These are phyloP conservation scores for Stenocarpella maydis DNA, from an alignment of 2,329 filamentous ascomycete genomes.

Conservation along the genomic window DNA sequence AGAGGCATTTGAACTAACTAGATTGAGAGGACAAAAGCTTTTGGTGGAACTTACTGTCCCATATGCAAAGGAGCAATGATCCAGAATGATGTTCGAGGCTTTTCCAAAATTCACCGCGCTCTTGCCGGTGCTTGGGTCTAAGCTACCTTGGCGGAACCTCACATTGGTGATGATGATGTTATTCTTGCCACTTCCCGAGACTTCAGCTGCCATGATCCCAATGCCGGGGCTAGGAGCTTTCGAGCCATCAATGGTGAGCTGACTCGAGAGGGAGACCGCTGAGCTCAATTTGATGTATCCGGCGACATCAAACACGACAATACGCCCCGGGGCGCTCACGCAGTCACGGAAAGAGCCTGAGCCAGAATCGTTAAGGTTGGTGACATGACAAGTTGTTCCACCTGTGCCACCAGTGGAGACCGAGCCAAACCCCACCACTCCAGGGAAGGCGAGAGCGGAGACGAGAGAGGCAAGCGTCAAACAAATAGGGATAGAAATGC, in stretches of 20 bases:
- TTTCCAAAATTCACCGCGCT: conserved; percentile 53
- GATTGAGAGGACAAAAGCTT: not conserved
- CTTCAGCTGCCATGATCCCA: conserved; percentile 45
- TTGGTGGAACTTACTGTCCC: conserved; percentile 42
- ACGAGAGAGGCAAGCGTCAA: conserved; percentile 8
- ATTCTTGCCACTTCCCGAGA: conserved; percentile 34
- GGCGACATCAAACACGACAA: conserved; percentile 54
- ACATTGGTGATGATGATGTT: conserved; percentile 52
- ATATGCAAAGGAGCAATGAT: conserved; percentile 53
- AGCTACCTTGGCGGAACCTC: conserved; percentile 52
- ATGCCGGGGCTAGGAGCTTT: conserved; percentile 50
- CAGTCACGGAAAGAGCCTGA: conserved; percentile 57
- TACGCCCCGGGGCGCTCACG: conserved; percentile 52
- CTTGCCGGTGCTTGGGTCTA: conserved; percentile 49
- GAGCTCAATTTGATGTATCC: conserved; percentile 54
- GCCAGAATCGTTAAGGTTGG: conserved; percentile 54
- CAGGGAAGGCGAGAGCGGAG: conserved; percentile 49
- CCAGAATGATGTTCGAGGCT: conserved; percentile 54
- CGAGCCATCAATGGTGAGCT: conserved; percentile 55
- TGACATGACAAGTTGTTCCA: conserved; percentile 53
- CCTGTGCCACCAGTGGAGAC: conserved; percentile 53
- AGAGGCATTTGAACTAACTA: too few species aligned
- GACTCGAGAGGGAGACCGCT: conserved; percentile 51
- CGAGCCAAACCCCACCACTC: conserved; percentile 56
- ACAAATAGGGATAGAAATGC: not conserved